These are phyloP conservation scores for Glomus cerebriforme DNA, from an alignment of 192 early-diverging fungal species.

Conservation along the genomic window DNA sequence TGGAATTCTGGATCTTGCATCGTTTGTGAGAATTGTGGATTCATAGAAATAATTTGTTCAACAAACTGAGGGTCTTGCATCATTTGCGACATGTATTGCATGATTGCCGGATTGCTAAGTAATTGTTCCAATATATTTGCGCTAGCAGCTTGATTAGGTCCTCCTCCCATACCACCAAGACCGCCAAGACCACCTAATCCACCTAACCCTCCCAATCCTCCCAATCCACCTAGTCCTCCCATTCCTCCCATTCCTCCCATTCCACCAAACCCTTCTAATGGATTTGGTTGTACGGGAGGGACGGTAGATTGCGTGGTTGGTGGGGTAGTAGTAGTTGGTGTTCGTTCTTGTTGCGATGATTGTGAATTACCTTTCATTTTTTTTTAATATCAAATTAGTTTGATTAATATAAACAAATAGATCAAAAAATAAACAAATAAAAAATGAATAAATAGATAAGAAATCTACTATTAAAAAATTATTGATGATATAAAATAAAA, in stretches of 20 bases:
- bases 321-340: slow-evolving; percentile 11
- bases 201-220: slow-evolving; percentile 40
- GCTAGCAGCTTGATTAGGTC: slow-evolving; percentile 67
- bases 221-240: slow-evolving; percentile 47
- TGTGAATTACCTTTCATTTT: neutral
- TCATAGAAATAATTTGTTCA: slow-evolving; percentile 79
- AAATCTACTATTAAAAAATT: too few relatives aligned
- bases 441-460: too few relatives aligned
- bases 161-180: slow-evolving; percentile 44
- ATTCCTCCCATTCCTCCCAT: slow-evolving; percentile 60
- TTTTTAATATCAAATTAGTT: neutral
- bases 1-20: slow-evolving; percentile 77
- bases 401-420: too few relatives aligned
- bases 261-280: slow-evolving; percentile 47
- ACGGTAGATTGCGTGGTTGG: slow-evolving; percentile 13
- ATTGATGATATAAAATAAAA: too few relatives aligned
- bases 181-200: slow-evolving; percentile 63
- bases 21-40: slow-evolving; percentile 81
- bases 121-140: slow-evolving; percentile 58
- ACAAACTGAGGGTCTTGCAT: slow-evolving; percentile 85
- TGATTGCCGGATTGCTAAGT: slow-evolving; percentile 83
- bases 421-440: too few relatives aligned
- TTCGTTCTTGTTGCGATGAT: neutral
- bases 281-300: slow-evolving; percentile 34
- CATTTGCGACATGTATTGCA: slow-evolving; percentile 78